Percentiles rank a stretch among this genome's conserved stretches.
Evolutionary conservation across 192 early-diverging fungal genomes (phyloP).

Genomic region (Spizellomyces sp.): DNA sequence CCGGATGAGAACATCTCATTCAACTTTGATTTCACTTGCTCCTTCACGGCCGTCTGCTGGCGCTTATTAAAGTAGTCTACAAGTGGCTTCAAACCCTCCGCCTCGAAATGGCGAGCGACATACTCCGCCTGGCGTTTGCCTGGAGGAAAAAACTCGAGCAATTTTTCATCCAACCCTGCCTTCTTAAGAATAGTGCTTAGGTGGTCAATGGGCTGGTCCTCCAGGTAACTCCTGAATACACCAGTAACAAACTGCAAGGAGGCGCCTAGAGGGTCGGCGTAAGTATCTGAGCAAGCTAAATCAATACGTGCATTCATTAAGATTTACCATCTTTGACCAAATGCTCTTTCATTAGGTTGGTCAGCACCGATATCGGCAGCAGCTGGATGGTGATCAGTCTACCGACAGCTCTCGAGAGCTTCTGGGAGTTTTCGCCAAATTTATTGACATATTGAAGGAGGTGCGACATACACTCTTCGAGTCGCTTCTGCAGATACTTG

Average conservation of each 20-base stretch:
- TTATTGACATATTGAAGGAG: slow-evolving; percentile 91
- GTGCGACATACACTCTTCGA: slow-evolving; percentile 84
- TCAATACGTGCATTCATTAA: not conserved
- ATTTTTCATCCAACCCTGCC: slow-evolving; percentile 70
- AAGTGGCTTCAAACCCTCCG: slow-evolving; percentile 86
- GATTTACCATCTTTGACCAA: slow-evolving; percentile 83
- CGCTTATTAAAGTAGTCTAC: slow-evolving; percentile 79
- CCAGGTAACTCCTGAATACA: slow-evolving; percentile 78
- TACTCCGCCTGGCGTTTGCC: slow-evolving; percentile 87
- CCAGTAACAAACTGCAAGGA: slow-evolving; percentile 82
- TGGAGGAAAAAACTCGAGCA: slow-evolving; percentile 90
- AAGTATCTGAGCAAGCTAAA: not conserved
- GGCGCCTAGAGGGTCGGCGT: slow-evolving; percentile 53
- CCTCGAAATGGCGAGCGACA: slow-evolving; percentile 90
- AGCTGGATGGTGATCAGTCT: slow-evolving; percentile 70
- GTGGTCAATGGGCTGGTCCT: slow-evolving; percentile 76
- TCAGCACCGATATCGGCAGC: slow-evolving; percentile 72
- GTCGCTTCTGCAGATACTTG: slow-evolving; percentile 87
- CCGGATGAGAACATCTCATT: slow-evolving; percentile 63
- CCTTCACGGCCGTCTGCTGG: slow-evolving; percentile 68
- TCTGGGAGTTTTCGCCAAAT: slow-evolving; percentile 78
- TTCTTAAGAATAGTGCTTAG: slow-evolving; percentile 70
- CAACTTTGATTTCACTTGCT: slow-evolving; percentile 61
- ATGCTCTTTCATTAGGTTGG: slow-evolving; percentile 86
- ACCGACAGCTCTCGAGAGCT: slow-evolving; percentile 78